These are phyloP conservation scores for Amanita rubescens DNA, from an alignment of 768 basidiomycete genomes.

Conservation along the genomic window DNA sequence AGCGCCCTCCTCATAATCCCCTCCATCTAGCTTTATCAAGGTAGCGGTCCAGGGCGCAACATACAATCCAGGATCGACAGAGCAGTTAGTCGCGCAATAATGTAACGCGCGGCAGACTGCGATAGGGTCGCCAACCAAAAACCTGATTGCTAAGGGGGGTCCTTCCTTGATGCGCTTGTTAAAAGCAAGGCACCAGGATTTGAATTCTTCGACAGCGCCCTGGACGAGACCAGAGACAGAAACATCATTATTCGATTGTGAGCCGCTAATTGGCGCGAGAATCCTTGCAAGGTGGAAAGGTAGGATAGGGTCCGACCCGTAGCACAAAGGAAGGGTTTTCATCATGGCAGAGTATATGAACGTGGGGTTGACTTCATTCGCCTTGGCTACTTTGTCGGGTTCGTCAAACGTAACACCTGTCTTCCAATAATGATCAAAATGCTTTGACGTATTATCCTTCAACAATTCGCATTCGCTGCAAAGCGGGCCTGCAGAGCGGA, in stretches of 20 bases:
- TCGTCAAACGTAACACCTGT: slow-evolving; percentile 31
- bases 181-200: slow-evolving; percentile 25
- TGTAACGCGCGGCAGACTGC: slow-evolving; percentile 31
- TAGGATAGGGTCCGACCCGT: slow-evolving; percentile 34
- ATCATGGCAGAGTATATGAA: slow-evolving; percentile 35
- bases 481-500: slow-evolving; percentile 33
- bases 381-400: slow-evolving; percentile 10
- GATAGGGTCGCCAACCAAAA: slow-evolving; percentile 34
- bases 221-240: slow-evolving; percentile 19
- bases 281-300: slow-evolving; percentile 34
- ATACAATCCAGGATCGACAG: slow-evolving; percentile 22
- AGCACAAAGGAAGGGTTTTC: slow-evolving; percentile 31
- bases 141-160: slow-evolving; percentile 22
- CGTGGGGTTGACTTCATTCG: slow-evolving; percentile 36
- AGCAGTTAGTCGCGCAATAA: slow-evolving; percentile 11
- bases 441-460: slow-evolving; percentile 10
- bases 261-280: slow-evolving; percentile 15
- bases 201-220: slow-evolving; percentile 27
- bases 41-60: slow-evolving; percentile 27
- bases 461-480: slow-evolving; percentile 13
- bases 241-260: background rate
- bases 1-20: slow-evolving; percentile 20
- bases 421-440: slow-evolving; percentile 31
- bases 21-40: slow-evolving; percentile 23
- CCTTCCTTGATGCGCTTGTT: slow-evolving; percentile 8